Conservation (phyloP, 2,329 filamentous ascomycete species). For the Cryphonectria carpinicola region DNA sequence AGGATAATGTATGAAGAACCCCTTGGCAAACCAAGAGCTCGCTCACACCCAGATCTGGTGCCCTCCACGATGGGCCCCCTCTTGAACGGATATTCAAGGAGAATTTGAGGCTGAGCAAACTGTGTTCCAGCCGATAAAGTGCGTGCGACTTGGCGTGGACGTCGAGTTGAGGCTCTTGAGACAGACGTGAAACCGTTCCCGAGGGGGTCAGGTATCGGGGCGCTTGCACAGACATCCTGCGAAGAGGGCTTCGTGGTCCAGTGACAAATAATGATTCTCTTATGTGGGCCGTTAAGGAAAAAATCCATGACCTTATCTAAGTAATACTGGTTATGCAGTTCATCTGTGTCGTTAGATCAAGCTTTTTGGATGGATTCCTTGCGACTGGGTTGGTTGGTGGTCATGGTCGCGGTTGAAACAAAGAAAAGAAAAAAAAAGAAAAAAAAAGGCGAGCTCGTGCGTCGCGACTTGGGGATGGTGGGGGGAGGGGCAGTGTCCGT, state of each 20-base stretch:
- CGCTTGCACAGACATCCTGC: conserved; percentile 16
- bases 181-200: conserved; percentile 28
- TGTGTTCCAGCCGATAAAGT: conserved; percentile 8
- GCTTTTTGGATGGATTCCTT: conserved; percentile 2
- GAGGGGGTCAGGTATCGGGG: not conserved
- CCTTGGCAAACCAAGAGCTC: not conserved
- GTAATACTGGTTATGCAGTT: not conserved
- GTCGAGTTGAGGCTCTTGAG: conserved; percentile 21
- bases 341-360: conserved; percentile 1
- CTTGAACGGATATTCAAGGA: not conserved
- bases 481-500: not conserved
- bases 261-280: conserved; percentile 21
- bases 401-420: not conserved
- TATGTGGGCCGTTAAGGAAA: not conserved
- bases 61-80: not conserved
- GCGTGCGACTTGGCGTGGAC: not conserved
- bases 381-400: not conserved
- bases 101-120: conserved; percentile 5
- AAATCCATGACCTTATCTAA: not conserved
- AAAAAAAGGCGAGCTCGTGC: not conserved
- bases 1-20: no score
- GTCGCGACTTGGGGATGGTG: not conserved
- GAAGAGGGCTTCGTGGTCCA: not conserved
- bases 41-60: not conserved
- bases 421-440: not conserved